Evolutionary conservation across 176 grass and related monocot species (phyloP), one percentile per base, ranked within the genome.

Genomic region (Bonia amplexicaulis): DNA sequence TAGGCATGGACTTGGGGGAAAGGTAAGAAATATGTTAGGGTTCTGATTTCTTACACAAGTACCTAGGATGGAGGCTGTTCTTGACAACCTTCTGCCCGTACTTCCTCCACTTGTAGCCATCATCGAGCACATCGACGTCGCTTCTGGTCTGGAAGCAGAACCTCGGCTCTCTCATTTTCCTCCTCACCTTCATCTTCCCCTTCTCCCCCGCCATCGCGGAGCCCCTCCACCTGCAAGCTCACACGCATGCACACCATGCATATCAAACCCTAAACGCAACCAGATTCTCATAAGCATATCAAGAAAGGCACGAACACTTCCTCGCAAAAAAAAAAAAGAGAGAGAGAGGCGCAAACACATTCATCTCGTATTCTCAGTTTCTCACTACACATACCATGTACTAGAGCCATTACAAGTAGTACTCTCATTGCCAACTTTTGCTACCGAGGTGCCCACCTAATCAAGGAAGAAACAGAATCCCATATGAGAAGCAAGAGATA

Each of bases 41-140:
- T 76, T 45, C 58, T 40, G 13, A n/a, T 73, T 84, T 22, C 2
- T 35, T 9, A 73, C 9, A 60, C 15, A 55, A 26, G 40, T 91
- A 97, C 95, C 95, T 97, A 39, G 95, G 95, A 90, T 97, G 95
- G 25, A 97, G 89, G 77, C 95, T 93, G 82, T 97, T 97, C 86
- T 97, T 97, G 69, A 97, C 95, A 80, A 97, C 89, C 88, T 97
- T 97, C 85, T 97, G 95, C 7, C 95, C 95, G 82, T 97, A 97
- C 80, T 97, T 97, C 74, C 95, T 95, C 95, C 95, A 97, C 78
- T 97, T 97, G 85, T 97, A 97, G 25, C 95, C 95, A 80, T 97
- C 95, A 73, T 97, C 92, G 19, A 97, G 82, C 20, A 97, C 95
- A 93, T 97, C 95, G 14, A 97, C 82, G 19, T 97, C 95, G 65